A percentile compares a stretch with the other conserved stretches of the same genome.
These are phyloP conservation scores for Phytopythium vexans DNA, from an alignment of 352 stramenopile genomes.

Conservation along the genomic window DNA sequence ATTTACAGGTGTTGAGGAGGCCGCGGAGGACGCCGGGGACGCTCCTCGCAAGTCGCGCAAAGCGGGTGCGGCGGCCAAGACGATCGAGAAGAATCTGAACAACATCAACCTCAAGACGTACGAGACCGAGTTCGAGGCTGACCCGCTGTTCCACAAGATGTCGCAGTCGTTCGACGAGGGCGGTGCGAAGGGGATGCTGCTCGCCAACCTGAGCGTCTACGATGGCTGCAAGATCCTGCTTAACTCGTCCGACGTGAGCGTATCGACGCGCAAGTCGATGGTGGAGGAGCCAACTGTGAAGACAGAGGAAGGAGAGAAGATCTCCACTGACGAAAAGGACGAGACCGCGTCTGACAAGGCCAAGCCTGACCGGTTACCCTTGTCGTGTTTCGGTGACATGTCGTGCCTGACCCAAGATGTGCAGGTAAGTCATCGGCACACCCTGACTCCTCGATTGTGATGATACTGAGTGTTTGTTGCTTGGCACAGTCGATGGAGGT, in stretches of 20 bases:
- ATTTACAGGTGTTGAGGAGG: slow-evolving; percentile 10
- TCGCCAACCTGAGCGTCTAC: slow-evolving; percentile 91
- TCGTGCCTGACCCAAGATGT: slow-evolving; percentile 56
- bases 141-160: slow-evolving; percentile 93
- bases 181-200: slow-evolving; percentile 89
- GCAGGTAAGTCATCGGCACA: slow-evolving; percentile 23
- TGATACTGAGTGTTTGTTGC: background rate
- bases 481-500: slow-evolving; percentile 34
- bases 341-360: slow-evolving; percentile 7
- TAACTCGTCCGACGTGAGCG: slow-evolving; percentile 69
- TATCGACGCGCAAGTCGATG: slow-evolving; percentile 54
- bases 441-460: background rate
- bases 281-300: slow-evolving; percentile 13
- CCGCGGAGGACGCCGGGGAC: slow-evolving; percentile 21
- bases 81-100: slow-evolving; percentile 86
- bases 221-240: slow-evolving; percentile 85
- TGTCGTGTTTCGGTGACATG: slow-evolving; percentile 45
- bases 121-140: slow-evolving; percentile 85
- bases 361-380: slow-evolving; percentile 34
- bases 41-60: slow-evolving; percentile 45
- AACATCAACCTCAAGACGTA: slow-evolving; percentile 87
- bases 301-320: slow-evolving; percentile 10
- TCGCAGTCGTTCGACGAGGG: slow-evolving; percentile 91
- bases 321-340: slow-evolving; percentile 10
- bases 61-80: slow-evolving; percentile 41